A percentile compares a stretch with the other conserved stretches of the same genome.
Evolutionary conservation across 495 filamentous ascomycete species (phyloP).

Genomic region (Barbatosphaeria neglecta): DNA sequence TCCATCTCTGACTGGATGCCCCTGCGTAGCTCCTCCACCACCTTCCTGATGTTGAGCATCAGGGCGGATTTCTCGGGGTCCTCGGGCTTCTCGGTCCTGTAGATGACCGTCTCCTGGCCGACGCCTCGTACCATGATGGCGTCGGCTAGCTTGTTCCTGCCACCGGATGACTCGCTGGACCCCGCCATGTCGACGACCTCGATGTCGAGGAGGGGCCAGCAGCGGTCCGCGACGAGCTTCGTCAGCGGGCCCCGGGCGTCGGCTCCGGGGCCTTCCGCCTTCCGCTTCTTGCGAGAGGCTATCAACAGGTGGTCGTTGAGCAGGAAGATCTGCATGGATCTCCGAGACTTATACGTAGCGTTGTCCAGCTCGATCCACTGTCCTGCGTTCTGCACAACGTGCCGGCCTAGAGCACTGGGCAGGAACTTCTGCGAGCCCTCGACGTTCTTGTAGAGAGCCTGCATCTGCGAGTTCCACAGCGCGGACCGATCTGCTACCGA

Average conservation of each 20-base stretch:
- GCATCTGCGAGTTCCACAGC: constrained; percentile 85
- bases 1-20: constrained; percentile 73
- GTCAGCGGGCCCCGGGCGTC: constrained; percentile 50
- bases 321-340: constrained; percentile 77
- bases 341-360: constrained; percentile 83
- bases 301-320: constrained; percentile 92
- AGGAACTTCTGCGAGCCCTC: constrained; percentile 96
- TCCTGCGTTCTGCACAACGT: constrained; percentile 80
- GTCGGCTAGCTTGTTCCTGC: constrained; percentile 62
- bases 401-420: constrained; percentile 78
- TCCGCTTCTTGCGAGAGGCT: constrained; percentile 82
- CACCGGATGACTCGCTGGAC: constrained; percentile 40
- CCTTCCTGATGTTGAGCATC: constrained; percentile 79
- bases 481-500: constrained; percentile 92
- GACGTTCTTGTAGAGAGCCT: constrained; percentile 82
- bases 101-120: constrained; percentile 86
- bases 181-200: constrained; percentile 80
- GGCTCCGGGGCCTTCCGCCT: constrained; percentile 53
- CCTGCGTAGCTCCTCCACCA: constrained; percentile 80
- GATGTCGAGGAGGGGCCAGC: constrained; percentile 89
- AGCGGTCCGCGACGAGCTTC: constrained; percentile 83
- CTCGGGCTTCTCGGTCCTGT: constrained; percentile 66
- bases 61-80: constrained; percentile 65
- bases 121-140: constrained; percentile 81
- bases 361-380: constrained; percentile 94